A percentile compares a stretch with the other conserved stretches of the same genome.
These are phyloP conservation scores for Xerocomellus chrysenteron DNA, from an alignment of 768 basidiomycete genomes.

Conservation along the genomic window DNA sequence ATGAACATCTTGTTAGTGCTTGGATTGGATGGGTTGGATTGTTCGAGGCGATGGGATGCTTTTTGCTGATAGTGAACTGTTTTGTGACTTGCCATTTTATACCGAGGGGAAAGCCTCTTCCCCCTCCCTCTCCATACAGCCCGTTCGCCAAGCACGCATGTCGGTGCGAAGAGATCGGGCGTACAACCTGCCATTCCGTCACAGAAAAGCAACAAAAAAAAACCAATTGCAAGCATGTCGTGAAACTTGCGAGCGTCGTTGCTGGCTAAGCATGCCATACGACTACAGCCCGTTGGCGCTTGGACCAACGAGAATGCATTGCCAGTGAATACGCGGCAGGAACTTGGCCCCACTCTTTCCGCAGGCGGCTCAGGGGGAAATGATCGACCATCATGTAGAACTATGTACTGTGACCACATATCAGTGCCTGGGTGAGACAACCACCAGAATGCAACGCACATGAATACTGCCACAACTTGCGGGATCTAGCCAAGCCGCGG, in stretches of 20 bases:
- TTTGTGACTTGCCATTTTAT: conserved; percentile 8
- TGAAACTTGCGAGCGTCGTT: neutral
- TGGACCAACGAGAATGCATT: neutral
- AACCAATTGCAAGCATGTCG: too few species aligned
- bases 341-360: neutral
- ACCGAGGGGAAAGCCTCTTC: neutral
- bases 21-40: neutral
- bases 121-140: neutral
- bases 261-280: neutral
- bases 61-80: neutral
- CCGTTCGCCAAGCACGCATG: neutral
- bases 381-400: neutral
- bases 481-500: neutral
- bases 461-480: neutral
- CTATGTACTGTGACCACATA: too few species aligned
- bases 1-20: conserved; percentile 2
- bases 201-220: neutral
- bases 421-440: neutral
- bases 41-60: neutral
- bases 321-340: neutral
- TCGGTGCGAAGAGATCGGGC: neutral
- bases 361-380: neutral
- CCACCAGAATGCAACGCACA: too few species aligned
- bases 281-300: neutral
- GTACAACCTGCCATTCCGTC: neutral